Conservation (phyloP, 2,329 filamentous ascomycete genomes). For the Aspergillus candidus region DNA sequence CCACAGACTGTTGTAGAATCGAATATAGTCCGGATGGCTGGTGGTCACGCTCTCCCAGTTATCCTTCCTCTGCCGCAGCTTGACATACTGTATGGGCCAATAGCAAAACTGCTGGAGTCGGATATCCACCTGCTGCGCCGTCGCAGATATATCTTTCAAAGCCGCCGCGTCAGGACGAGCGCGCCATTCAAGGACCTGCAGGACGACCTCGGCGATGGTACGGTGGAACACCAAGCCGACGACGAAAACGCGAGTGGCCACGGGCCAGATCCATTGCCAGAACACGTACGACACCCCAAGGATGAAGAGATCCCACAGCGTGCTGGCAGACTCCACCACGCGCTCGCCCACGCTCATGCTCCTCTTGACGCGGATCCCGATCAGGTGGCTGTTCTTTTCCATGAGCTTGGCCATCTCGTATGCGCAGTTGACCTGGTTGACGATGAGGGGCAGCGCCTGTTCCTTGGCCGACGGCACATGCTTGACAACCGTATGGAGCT, state of each 20-base stretch:
- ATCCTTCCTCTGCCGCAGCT: conserved; percentile 76
- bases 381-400: conserved; percentile 81
- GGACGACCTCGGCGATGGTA: conserved; percentile 68
- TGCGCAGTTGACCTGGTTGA: conserved; percentile 94
- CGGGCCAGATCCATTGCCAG: conserved; percentile 69
- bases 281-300: conserved; percentile 65
- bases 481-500: conserved; percentile 75
- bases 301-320: conserved; percentile 69
- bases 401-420: conserved; percentile 80
- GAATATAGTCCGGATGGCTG: conserved; percentile 94
- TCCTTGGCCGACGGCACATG: conserved; percentile 77
- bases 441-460: conserved; percentile 68
- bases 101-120: conserved; percentile 97
- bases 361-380: conserved; percentile 74
- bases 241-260: conserved; percentile 68
- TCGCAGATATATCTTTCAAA: conserved; percentile 91
- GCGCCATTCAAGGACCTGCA: conserved; percentile 79
- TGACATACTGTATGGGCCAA: conserved; percentile 95
- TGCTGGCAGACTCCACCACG: conserved; percentile 87
- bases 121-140: conserved; percentile 95
- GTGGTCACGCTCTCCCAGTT: conserved; percentile 95
- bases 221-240: conserved; percentile 73
- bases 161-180: conserved; percentile 71
- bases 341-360: conserved; percentile 88
- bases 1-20: conserved; percentile 98